Conservation (phyloP, 2,329 filamentous ascomycete species). For the Mariannaea sp. region DNA sequence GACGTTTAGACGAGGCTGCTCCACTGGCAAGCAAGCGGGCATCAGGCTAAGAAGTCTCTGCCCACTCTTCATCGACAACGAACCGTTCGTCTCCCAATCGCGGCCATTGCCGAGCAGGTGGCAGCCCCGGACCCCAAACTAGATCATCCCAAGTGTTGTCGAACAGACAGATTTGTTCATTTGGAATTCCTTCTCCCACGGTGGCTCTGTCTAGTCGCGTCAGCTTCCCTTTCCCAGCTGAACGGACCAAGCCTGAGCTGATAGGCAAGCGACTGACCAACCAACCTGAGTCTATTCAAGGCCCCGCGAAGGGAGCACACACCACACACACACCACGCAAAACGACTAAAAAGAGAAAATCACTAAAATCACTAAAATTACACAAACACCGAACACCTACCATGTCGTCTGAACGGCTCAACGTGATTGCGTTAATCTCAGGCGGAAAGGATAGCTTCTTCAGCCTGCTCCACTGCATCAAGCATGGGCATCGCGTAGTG, state of each 20-base stretch:
- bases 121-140: not conserved
- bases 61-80: constrained; percentile 9
- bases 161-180: not conserved
- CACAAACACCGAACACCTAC: not conserved
- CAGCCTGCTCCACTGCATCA: constrained; percentile 85
- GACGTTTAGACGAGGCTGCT: constrained; percentile 7
- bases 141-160: constrained; percentile 10
- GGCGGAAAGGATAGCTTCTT: constrained; percentile 98
- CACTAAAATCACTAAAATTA: too few relatives aligned
- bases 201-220: too few relatives aligned
- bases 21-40: constrained; percentile 6
- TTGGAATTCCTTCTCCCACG: not conserved
- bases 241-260: too few relatives aligned
- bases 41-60: constrained; percentile 17
- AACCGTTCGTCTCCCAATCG: constrained; percentile 11
- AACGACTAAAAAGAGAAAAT: not conserved
- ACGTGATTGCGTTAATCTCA: constrained; percentile 91
- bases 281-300: too few relatives aligned
- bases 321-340: too few relatives aligned
- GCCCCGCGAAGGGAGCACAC: too few relatives aligned
- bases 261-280: too few relatives aligned
- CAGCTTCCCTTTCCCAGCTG: constrained; percentile 2
- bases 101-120: constrained; percentile 14
- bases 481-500: constrained; percentile 82
- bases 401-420: constrained; percentile 57